phyloP scores from a whole-genome alignment of 176 grass and related monocot genomes.

The Elymus sibiricus region DNA sequence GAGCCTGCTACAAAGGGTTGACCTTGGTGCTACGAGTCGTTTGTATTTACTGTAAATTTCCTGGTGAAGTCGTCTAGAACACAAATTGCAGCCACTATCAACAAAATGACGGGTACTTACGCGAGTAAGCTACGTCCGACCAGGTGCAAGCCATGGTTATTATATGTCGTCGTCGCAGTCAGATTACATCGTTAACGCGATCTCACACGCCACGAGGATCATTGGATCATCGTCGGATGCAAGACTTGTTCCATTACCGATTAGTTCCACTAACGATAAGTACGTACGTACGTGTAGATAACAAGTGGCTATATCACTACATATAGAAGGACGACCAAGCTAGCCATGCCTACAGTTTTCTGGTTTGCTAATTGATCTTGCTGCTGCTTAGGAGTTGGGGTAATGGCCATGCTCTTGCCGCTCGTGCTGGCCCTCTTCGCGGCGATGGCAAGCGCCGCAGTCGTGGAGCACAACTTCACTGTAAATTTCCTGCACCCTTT shows the following conservation, averaged over 20 bases:
- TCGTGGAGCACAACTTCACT: slow-evolving; percentile 37
- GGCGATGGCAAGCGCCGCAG: background rate
- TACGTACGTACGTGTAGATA: background rate
- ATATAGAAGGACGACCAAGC: background rate
- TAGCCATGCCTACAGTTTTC: no score
- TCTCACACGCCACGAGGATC: background rate
- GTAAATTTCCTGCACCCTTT: slow-evolving; percentile 5
- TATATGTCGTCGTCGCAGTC: background rate
- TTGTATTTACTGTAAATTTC: background rate
- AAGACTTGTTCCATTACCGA: background rate
- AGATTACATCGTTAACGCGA: background rate
- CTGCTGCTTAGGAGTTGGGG: background rate
- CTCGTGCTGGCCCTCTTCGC: slow-evolving; percentile 10
- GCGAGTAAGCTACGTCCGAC: background rate
- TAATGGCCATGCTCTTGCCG: slow-evolving; percentile 6
- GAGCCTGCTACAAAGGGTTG: background rate
- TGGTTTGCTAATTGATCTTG: background rate
- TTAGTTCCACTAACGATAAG: background rate
- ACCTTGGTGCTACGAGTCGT: background rate
- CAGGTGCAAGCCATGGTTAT: background rate
- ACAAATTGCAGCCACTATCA: background rate
- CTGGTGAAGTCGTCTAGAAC: background rate
- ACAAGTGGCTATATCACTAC: background rate
- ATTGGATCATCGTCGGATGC: background rate
- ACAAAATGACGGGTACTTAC: background rate